Conservation (phyloP, 176 grass and related monocot genomes). For the Microstegium vimineum region DNA sequence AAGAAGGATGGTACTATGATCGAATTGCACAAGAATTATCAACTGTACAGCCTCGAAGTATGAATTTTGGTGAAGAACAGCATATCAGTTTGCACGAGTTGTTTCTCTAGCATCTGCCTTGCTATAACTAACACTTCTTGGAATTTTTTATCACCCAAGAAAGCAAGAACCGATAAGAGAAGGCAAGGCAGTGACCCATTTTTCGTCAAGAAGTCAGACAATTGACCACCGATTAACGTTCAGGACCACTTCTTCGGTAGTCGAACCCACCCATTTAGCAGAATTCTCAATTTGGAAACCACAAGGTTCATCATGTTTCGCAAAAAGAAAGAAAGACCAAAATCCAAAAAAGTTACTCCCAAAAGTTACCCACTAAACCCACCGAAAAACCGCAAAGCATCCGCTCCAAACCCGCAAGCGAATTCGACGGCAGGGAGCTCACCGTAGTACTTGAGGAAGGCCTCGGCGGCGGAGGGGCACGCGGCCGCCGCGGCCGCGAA, state of each 20-base stretch:
- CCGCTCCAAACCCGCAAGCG: conserved; percentile 2
- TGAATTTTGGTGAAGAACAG: background rate
- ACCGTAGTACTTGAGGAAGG: conserved; percentile 80
- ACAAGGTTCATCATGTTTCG: background rate
- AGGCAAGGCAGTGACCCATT: background rate
- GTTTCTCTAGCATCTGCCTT: background rate
- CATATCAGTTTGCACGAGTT: background rate
- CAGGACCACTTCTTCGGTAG: background rate
- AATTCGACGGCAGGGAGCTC: conserved; percentile 30
- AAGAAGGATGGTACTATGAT: background rate
- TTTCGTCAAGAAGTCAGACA: background rate
- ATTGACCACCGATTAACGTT: background rate
- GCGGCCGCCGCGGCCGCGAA: conserved; percentile 27
- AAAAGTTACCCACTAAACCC: background rate
- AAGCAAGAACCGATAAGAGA: background rate
- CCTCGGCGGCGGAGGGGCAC: conserved; percentile 57
- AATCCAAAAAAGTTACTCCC: background rate
- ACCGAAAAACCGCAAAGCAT: background rate
- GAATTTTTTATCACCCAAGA: background rate
- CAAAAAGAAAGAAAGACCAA: background rate
- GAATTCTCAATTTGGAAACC: background rate
- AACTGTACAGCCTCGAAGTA: background rate
- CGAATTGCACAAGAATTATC: background rate
- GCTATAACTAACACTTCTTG: conserved; percentile 8
- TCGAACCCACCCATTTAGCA: background rate